Evolutionary conservation across 176 grass and related monocot genomes (phyloP).

Genomic region (Avena atlantica): DNA sequence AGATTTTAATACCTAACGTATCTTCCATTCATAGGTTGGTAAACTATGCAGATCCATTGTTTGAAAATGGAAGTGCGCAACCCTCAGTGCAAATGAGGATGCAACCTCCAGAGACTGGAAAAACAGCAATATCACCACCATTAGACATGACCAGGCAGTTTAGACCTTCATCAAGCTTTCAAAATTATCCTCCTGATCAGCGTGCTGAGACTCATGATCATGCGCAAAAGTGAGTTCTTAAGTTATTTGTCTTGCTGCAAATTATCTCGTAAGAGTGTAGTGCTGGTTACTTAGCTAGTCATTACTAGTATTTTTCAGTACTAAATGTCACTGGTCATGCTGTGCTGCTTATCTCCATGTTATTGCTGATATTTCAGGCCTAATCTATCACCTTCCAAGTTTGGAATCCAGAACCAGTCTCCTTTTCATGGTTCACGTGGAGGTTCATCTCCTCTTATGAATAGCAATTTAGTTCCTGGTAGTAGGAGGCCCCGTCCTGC

Average conservation of each 20-base stretch:
- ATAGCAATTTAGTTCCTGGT: slow-evolving; percentile 42
- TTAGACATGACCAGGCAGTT: slow-evolving; percentile 41
- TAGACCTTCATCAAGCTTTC: slow-evolving; percentile 47
- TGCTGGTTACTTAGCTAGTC: slow-evolving; percentile 23
- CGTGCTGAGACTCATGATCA: slow-evolving; percentile 37
- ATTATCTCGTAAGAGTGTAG: slow-evolving; percentile 12
- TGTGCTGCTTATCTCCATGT: slow-evolving; percentile 12
- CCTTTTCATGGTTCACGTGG: slow-evolving; percentile 21
- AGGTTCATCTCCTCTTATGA: slow-evolving; percentile 30
- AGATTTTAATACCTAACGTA: slow-evolving; percentile 37
- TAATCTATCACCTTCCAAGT: slow-evolving; percentile 25
- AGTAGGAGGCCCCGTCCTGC: slow-evolving; percentile 28
- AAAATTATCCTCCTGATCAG: slow-evolving; percentile 36
- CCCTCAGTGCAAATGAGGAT: slow-evolving; percentile 41
- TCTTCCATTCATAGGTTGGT: slow-evolving; percentile 52
- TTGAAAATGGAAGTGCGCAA: slow-evolving; percentile 51
- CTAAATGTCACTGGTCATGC: slow-evolving; percentile 11
- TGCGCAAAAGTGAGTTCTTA: slow-evolving; percentile 51
- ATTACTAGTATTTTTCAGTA: slow-evolving; percentile 6
- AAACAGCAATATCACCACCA: slow-evolving; percentile 39
- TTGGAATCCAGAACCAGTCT: slow-evolving; percentile 26
- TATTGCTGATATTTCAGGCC: slow-evolving; percentile 38
- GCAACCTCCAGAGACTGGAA: slow-evolving; percentile 41
- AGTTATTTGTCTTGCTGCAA: neutral
- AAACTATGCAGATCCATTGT: slow-evolving; percentile 54